Evolutionary conservation across 2,329 filamentous ascomycete species (phyloP).

Genomic region (Claviceps citrina): DNA sequence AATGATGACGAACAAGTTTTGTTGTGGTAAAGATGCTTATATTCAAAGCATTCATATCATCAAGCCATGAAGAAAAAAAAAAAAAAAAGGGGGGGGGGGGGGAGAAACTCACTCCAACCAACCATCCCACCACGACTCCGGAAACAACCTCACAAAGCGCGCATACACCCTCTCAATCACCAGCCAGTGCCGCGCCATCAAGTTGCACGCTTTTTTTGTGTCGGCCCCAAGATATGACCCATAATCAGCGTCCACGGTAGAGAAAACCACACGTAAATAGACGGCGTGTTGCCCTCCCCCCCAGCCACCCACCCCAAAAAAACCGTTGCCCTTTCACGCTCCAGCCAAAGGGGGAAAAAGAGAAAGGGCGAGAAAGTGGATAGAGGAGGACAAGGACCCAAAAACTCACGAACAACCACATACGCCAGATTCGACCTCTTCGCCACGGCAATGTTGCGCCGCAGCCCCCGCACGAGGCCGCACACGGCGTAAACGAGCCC

Average conservation of each 20-base stretch:
- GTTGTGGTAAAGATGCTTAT: no score
- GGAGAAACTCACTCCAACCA: conserved; percentile 38
- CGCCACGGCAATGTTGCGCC: conserved; percentile 32
- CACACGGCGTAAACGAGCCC: conserved; percentile 19
- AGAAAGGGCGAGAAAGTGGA: not conserved
- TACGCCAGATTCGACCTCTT: conserved; percentile 37
- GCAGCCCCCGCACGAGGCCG: conserved; percentile 19
- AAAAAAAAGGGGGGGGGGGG: not conserved
- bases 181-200: conserved; percentile 4
- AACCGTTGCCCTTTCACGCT: no score
- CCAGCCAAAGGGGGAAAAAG: not conserved
- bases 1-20: not conserved
- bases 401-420: conserved; percentile 34
- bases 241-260: no score
- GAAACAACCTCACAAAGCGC: conserved; percentile 39
- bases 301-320: no score
- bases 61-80: no score
- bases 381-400: not conserved
- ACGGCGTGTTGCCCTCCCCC: no score
- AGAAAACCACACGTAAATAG: not conserved
- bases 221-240: no score
- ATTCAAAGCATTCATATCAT: no score
- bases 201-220: no score
- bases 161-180: conserved; percentile 38
- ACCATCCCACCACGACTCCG: conserved; percentile 36